These are phyloP conservation scores for Populus simonii DNA, from an alignment of 345 rosid species.

Conservation along the genomic window DNA sequence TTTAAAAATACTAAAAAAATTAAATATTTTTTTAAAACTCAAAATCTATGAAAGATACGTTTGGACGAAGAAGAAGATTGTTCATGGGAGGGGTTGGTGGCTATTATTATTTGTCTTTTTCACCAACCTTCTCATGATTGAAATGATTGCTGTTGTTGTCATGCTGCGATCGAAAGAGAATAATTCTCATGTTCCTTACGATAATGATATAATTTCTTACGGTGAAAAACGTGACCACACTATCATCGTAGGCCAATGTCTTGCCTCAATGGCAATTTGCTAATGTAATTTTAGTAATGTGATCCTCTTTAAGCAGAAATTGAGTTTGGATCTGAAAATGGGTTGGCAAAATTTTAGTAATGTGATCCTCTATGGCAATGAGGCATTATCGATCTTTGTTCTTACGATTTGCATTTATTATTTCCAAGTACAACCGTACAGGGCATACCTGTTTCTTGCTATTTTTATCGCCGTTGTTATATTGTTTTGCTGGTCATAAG, in stretches of 20 bases:
- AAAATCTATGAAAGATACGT: too few relatives aligned
- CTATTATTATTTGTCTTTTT: too few relatives aligned
- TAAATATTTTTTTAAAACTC: too few relatives aligned
- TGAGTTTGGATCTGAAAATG: conserved; percentile 72
- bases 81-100: too few relatives aligned
- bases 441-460: not conserved
- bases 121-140: not conserved
- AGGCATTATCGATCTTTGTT: not conserved
- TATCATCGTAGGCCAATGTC: too few relatives aligned
- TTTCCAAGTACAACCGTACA: not conserved
- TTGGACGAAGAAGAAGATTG: too few relatives aligned
- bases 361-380: too few relatives aligned
- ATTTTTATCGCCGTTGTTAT: not conserved
- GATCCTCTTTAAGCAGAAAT: conserved; percentile 79
- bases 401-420: not conserved
- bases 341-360: conserved; percentile 31
- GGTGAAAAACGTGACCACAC: too few relatives aligned
- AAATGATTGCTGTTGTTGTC: not conserved
- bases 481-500: not conserved
- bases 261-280: too few relatives aligned
- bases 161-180: not conserved
- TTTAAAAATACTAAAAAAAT: too few relatives aligned
- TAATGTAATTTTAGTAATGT: conserved; percentile 8
- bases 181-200: not conserved
- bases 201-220: too few relatives aligned